Evolutionary conservation across 805 yeast genomes (phyloP), one percentile per base, ranked within the genome.

Genomic region (Yarrowia sp.): DNA sequence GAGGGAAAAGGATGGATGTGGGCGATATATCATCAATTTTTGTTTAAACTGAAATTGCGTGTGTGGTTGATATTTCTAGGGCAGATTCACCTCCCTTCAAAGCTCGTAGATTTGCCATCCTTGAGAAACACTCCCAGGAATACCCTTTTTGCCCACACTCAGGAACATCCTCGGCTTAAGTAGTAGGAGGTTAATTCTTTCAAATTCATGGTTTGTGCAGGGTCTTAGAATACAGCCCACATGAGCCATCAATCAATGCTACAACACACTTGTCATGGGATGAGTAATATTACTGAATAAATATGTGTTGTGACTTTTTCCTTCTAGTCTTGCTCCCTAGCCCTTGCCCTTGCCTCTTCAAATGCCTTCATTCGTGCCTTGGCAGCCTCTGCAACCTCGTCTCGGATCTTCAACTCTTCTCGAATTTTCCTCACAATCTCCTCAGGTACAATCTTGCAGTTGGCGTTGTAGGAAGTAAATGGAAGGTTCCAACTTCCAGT

Each of bases 151-250:
- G 8, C 21, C 40, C 40, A 4, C 43, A 19, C 11, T 44, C 49
- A 44, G 49, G 49, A 44, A 44, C 52, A 46, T 19, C 52, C 52
- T 46, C 52, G 52, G 52, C 36, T 26, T 46, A n/a, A n/a, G n/a
- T n/a, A 46, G 52, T 10, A 7, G 16, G 52, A 46, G 52, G 52
- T 19, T 46, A 46, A 17, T 28, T 46, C n/a, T 16, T 14, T 22
- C 28, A 41, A 16, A 16, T 10, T 46, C 24, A 7, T 30, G 26
- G 22, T 26, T 33, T 26, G 32, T 11, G 48, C 21, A 43, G 32
- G 49, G 36, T 28, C 32, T 24, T 43, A 5, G 30, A 8, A 26
- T 26, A 26, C 30, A 26, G 30, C 30, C 9, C n/a, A n/a, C n/a
- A n/a, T n/a, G n/a, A n/a, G n/a, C n/a, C n/a, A n/a, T n/a, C n/a